A percentile compares a stretch with the other conserved stretches of the same genome.
These are phyloP conservation scores for Calonectria pteridis DNA, from an alignment of 2,329 filamentous ascomycete species.

Conservation along the genomic window DNA sequence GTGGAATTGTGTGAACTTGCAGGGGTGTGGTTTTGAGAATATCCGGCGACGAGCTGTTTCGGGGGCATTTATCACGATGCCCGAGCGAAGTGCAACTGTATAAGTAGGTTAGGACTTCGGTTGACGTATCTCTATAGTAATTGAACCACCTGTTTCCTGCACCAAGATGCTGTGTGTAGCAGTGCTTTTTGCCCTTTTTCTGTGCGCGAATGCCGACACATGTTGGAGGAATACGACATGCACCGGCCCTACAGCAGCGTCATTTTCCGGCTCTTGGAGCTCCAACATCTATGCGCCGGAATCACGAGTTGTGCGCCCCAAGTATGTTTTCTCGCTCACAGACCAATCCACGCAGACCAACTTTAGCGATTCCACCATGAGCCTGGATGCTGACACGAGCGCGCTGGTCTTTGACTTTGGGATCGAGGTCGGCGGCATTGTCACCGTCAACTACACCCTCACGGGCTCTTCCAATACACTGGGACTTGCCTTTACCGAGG, in stretches of 20 bases:
- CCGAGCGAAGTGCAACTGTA: not conserved
- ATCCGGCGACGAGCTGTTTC: not conserved
- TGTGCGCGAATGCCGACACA: not conserved
- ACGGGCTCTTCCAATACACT: not conserved
- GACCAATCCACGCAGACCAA: not conserved
- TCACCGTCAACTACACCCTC: not conserved
- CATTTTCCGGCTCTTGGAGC: not conserved
- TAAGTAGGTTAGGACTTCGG: too few relatives aligned
- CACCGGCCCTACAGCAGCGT: not conserved
- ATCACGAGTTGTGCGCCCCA: not conserved
- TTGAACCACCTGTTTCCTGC: too few relatives aligned
- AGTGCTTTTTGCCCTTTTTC: not conserved
- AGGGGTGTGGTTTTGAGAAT: not conserved
- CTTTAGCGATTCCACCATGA: not conserved
- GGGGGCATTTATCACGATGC: not conserved
- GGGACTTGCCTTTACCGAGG: not conserved
- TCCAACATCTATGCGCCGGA: not conserved
- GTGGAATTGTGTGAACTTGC: not conserved
- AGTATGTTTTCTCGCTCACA: not conserved
- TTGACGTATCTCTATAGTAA: too few relatives aligned
- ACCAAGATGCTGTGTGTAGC: not conserved
- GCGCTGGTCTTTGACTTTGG: slow-evolving; percentile 1
- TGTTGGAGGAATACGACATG: not conserved
- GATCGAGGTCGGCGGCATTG: not conserved
- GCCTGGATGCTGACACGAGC: not conserved